Evolutionary conservation across 1,139 yeast species (phyloP).

Genomic region (Yamadazyma sp.): DNA sequence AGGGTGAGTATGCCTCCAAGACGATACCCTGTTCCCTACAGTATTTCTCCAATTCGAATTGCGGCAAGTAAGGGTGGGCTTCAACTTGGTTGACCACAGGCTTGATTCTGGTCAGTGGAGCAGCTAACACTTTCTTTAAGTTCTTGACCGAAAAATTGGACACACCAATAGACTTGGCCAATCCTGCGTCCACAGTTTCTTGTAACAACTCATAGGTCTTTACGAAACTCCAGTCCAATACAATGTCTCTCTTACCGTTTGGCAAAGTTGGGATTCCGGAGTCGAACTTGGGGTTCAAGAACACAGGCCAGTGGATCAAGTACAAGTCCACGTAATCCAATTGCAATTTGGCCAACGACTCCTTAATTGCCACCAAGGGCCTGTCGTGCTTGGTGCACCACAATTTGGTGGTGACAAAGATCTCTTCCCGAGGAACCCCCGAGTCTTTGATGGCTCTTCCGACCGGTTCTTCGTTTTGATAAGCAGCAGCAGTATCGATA

Average conservation of each 20-base stretch:
- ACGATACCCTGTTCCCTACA: constrained; percentile 42
- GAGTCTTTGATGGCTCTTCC: constrained; percentile 34
- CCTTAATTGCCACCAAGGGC: constrained; percentile 55
- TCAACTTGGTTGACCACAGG: constrained; percentile 41
- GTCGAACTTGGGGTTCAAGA: constrained; percentile 1
- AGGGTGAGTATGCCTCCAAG: constrained; percentile 59
- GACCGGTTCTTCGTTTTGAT: constrained; percentile 56
- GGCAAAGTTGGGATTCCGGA: constrained; percentile 20
- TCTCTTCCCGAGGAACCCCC: constrained; percentile 32
- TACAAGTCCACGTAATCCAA: constrained; percentile 81
- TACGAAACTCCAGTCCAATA: constrained; percentile 46
- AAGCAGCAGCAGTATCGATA: constrained; percentile 42
- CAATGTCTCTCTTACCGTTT: constrained; percentile 24
- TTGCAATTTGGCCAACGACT: constrained; percentile 64
- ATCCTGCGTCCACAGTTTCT: constrained; percentile 19
- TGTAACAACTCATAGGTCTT: constrained; percentile 70
- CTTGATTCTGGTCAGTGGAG: constrained; percentile 46
- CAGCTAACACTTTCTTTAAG: constrained; percentile 42
- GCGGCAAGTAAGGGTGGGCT: constrained; percentile 58
- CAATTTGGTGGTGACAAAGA: constrained; percentile 57
- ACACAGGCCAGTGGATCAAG: constrained; percentile 80
- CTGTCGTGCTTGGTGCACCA: constrained; percentile 68
- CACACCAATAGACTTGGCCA: constrained; percentile 54
- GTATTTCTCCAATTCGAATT: constrained; percentile 38
- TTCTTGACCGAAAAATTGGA: constrained; percentile 54